These are phyloP conservation scores for Hirschfeldia incana DNA, from an alignment of 345 rosid species.

Conservation along the genomic window DNA sequence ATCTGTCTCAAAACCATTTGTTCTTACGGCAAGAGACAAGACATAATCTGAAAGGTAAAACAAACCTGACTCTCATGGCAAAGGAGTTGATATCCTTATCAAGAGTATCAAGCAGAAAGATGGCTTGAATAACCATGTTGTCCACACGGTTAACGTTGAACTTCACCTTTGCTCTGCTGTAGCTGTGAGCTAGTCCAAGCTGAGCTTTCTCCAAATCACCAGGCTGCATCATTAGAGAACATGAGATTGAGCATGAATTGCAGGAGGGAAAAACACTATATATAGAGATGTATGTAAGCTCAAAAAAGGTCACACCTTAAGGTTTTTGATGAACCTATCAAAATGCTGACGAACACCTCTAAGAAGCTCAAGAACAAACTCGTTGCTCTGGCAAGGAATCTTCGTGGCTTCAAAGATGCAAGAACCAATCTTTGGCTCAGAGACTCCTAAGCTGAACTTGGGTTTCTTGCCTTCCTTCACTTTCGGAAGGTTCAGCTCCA, in stretches of 20 bases:
- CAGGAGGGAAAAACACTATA: background rate
- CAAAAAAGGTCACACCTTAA: conserved; percentile 58
- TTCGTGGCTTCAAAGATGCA: conserved; percentile 72
- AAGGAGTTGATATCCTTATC: conserved; percentile 91
- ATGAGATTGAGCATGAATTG: background rate
- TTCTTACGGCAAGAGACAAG: background rate
- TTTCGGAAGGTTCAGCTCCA: conserved; percentile 86
- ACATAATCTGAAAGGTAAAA: background rate
- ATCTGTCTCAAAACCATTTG: background rate
- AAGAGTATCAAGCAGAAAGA: conserved; percentile 80
- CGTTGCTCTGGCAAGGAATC: conserved; percentile 86
- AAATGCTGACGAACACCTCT: conserved; percentile 87
- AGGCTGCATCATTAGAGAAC: conserved; percentile 46
- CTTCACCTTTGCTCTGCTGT: conserved; percentile 96
- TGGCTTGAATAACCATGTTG: conserved; percentile 96
- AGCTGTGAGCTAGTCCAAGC: conserved; percentile 92
- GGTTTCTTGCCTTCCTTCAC: conserved; percentile 81
- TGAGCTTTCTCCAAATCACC: conserved; percentile 92
- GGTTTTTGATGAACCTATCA: conserved; percentile 78
- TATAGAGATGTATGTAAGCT: background rate
- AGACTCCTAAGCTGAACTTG: conserved; percentile 77
- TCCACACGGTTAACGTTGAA: conserved; percentile 92
- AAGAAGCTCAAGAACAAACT: conserved; percentile 79
- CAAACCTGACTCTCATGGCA: conserved; percentile 94
- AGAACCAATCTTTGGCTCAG: conserved; percentile 88